These are phyloP conservation scores for Diaporthe sp. DNA, from an alignment of 2,329 filamentous ascomycete species.

Conservation along the genomic window DNA sequence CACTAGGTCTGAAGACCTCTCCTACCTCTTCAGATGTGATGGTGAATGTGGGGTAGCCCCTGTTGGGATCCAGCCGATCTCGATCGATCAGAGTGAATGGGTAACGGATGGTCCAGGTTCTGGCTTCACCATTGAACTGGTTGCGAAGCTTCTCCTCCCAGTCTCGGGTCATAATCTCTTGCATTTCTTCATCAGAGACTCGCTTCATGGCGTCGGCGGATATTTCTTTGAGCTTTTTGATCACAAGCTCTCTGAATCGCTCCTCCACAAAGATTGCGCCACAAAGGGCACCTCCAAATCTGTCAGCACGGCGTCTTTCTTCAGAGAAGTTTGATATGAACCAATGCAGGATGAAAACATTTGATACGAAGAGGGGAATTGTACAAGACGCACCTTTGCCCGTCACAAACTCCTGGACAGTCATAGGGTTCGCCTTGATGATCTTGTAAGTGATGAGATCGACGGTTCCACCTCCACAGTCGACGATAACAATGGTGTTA, in stretches of 20 bases:
- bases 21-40: constrained; percentile 42
- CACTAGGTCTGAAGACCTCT: constrained; percentile 43
- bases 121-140: constrained; percentile 37
- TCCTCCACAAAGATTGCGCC: constrained; percentile 57
- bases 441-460: constrained; percentile 56
- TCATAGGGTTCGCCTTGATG: constrained; percentile 41
- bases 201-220: constrained; percentile 31
- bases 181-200: not conserved
- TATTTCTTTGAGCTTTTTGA: constrained; percentile 36
- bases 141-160: constrained; percentile 47
- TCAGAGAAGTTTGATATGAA: no score
- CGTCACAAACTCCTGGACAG: constrained; percentile 51
- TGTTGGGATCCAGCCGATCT: not conserved
- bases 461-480: constrained; percentile 49
- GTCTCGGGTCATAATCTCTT: constrained; percentile 9
- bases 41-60: not conserved
- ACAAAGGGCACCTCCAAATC: constrained; percentile 50
- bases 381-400: constrained; percentile 49
- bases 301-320: not conserved
- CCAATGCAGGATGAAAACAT: no score
- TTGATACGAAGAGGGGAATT: no score
- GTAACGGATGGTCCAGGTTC: constrained; percentile 34
- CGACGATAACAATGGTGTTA: constrained; percentile 46
- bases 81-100: constrained; percentile 14
- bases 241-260: constrained; percentile 48